Evolutionary conservation across 371 early-diverging fungal genomes (phyloP).

Genomic region (Rhizomucor miehei): DNA sequence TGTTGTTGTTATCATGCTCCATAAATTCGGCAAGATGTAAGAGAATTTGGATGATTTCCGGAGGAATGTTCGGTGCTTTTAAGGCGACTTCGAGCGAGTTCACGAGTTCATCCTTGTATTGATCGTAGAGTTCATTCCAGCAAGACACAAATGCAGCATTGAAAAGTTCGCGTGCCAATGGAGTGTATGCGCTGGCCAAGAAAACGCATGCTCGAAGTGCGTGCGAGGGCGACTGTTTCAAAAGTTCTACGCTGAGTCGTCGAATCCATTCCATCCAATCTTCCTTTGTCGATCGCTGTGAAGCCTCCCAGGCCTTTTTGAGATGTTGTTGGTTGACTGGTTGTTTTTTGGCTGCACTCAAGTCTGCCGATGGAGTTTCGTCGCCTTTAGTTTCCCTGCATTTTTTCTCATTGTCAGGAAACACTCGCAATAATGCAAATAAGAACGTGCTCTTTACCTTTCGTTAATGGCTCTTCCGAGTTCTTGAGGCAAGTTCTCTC

Average conservation of each 20-base stretch:
- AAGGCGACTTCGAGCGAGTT: conserved; percentile 84
- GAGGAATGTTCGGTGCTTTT: conserved; percentile 82
- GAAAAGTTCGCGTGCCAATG: conserved; percentile 90
- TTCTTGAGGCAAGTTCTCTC: conserved; percentile 76
- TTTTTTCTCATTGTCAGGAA: neutral
- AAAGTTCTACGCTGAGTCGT: conserved; percentile 84
- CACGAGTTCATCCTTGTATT: conserved; percentile 91
- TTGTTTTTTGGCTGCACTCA: conserved; percentile 60
- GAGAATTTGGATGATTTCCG: conserved; percentile 89
- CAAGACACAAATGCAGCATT: conserved; percentile 98
- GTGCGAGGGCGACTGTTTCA: conserved; percentile 96
- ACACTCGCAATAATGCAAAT: no score
- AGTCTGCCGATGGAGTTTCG: conserved; percentile 53
- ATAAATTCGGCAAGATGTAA: conserved; percentile 96
- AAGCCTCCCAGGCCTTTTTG: conserved; percentile 92
- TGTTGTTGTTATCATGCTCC: conserved; percentile 98
- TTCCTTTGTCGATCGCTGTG: conserved; percentile 87
- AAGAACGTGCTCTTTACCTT: conserved; percentile 13
- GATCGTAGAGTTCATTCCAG: conserved; percentile 91
- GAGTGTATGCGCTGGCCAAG: conserved; percentile 81
- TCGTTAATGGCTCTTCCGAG: conserved; percentile 51
- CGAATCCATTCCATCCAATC: conserved; percentile 98
- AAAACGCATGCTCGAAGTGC: conserved; percentile 90
- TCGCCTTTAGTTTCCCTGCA: conserved; percentile 40
- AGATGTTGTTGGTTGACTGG: conserved; percentile 88